Conservation (phyloP, 345 rosid genomes). For the Hypericum perforatum region DNA sequence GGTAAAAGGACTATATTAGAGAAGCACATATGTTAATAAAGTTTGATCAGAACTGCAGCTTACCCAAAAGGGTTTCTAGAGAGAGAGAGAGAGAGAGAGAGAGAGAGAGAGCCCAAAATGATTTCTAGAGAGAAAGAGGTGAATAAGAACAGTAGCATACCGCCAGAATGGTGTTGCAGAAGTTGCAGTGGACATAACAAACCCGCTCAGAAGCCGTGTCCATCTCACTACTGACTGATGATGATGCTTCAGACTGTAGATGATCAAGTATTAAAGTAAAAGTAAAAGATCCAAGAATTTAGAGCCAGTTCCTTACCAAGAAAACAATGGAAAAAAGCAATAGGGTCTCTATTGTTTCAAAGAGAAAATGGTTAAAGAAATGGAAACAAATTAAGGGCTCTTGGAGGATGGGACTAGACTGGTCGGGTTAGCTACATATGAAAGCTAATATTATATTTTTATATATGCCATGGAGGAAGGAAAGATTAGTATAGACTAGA, state of each 20-base stretch:
- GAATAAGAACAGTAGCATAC: constrained; percentile 35
- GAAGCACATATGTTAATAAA: too few species aligned
- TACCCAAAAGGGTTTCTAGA: background rate
- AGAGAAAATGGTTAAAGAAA: constrained; percentile 13
- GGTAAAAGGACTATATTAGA: too few species aligned
- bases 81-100: constrained; percentile 1
- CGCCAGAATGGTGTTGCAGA: constrained; percentile 97
- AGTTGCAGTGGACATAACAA: constrained; percentile 95
- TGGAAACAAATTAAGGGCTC: constrained; percentile 10
- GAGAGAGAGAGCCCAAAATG: background rate
- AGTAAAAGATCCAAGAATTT: too few species aligned
- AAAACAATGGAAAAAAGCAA: too few species aligned
- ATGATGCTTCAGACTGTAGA: too few species aligned
- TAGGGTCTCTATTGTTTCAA: too few species aligned
- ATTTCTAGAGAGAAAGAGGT: constrained; percentile 1
- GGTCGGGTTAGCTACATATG: constrained; percentile 14
- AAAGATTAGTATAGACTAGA: too few species aligned
- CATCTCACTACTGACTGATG: constrained; percentile 18
- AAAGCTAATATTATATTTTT: background rate
- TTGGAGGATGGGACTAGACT: constrained; percentile 26
- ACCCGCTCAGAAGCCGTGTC: constrained; percentile 71
- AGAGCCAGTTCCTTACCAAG: too few species aligned
- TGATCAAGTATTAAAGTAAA: too few species aligned
- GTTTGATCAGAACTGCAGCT: background rate
- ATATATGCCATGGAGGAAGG: too few species aligned